Base-by-base conservation (phyloP, 1,284 basidiomycete species). In the Flammula alnicola region DNA sequence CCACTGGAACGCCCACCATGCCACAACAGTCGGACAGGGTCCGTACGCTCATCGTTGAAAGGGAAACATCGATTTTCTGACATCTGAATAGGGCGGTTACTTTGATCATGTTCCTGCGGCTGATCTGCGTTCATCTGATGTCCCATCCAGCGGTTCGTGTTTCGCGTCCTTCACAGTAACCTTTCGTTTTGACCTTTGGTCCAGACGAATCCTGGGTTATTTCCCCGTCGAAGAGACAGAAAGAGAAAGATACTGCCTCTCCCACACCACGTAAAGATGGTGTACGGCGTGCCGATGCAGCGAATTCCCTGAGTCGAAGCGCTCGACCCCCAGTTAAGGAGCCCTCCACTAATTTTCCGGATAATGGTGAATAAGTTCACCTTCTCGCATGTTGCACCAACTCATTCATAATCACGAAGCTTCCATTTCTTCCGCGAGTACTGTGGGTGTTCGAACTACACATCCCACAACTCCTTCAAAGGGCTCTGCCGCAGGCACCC, bases 401-500 rank as follows among this genome's bases (percentile, higher is more conserved):
- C n/a, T n/a, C n/a, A n/a, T n/a, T n/a, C n/a, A n/a, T n/a, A n/a
- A n/a, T n/a, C n/a, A n/a, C n/a, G n/a, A n/a, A n/a, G n/a, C n/a
- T n/a, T n/a, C n/a, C n/a, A n/a, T n/a, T n/a, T n/a, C n/a, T n/a
- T n/a, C n/a, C n/a, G n/a, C n/a, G n/a, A n/a, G n/a, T n/a, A n/a
- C n/a, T n/a, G n/a, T n/a, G n/a, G n/a, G n/a, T n/a, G n/a, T n/a
- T 23, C 30, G 3, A 9, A 1, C 20, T 25, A 7, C 9, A 43
- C 17, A 14, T 26, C 44, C 20, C 9, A 43, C 17, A 14, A 31
- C 44, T 17, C 29, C 40, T 8, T 35, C 49, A 27, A 29, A 26
- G 36, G 23, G 19, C 16, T 41, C 31, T 1, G 26, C 51, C 17
- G 19, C 9, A 11, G 43, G 53, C 14, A 55, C 51, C 5, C 50